Base-by-base conservation (phyloP, 306 rosid species). In the Castanea sativa region DNA sequence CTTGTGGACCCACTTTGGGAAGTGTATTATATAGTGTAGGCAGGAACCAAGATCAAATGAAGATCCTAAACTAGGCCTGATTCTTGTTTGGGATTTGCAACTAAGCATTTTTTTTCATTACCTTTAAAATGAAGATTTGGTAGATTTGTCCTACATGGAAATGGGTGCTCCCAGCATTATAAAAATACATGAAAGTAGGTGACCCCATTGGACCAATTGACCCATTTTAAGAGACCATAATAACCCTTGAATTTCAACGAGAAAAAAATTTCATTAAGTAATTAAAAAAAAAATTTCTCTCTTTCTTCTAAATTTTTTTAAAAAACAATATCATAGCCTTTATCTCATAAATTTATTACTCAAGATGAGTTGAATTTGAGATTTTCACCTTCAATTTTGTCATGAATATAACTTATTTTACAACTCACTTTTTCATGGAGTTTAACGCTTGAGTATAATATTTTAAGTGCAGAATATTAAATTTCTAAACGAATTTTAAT, bases 91-190 rank as follows among this genome's bases (percentile, higher is more conserved):
- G 91, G 90, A 87, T 87, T 86, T 70, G 83, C 43, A 70, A 29
- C 73, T 25, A 21, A 3, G 43, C 20, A 52, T 71, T 45, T 82
- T 68, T 82, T 68, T 55, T 57, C 64, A 78, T 82, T 67, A 80
- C 65, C 82, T 75, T 56, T 32, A 71, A 73, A 58, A 23, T 33
- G 71, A 63, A 80, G 86, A 90, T 75, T 76, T 52, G 79, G 71
- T 75, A 78, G 88, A 87, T 87, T 87, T 90, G 91, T 86, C 88
- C 82, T 78, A 73, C 78, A 27, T 78, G 69, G 61, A 20, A 70
- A 56, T 75, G 77, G 74, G 82, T 61, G 83, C 75, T 13, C 3
- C 35, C 16, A 49, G 19, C 38, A 68, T 18, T 18, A 7, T 6
- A 19, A 10, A 18, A 68, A 19, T 45, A 72, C 82, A 23, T 53